These are phyloP conservation scores for Talaromyces verruculosus DNA, from an alignment of 2,329 filamentous ascomycete genomes.

Conservation along the genomic window DNA sequence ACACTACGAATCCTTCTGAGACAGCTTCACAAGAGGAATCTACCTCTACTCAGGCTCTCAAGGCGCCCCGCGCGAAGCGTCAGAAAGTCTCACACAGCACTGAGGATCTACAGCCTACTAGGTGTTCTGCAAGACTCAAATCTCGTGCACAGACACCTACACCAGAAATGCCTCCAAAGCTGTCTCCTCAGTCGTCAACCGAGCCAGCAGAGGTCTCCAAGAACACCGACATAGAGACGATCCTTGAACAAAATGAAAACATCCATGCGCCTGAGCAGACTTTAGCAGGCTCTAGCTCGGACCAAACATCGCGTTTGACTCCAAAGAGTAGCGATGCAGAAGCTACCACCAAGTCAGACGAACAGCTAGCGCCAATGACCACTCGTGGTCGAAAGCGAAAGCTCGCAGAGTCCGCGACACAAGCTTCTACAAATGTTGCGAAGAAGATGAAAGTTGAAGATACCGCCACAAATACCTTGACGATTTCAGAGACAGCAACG, in stretches of 20 bases:
- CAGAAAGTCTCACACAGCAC: constrained; percentile 30
- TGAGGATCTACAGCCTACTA: constrained; percentile 36
- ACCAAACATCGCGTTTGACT: constrained; percentile 1
- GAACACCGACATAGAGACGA: not conserved
- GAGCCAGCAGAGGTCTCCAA: not conserved
- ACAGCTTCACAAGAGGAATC: not conserved
- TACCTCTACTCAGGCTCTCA: constrained; percentile 24
- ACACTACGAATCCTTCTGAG: not conserved
- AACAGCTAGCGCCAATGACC: not conserved
- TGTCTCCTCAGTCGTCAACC: constrained; percentile 10
- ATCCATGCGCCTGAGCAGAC: not conserved
- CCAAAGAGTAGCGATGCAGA: constrained; percentile 4
- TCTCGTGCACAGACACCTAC: constrained; percentile 25
- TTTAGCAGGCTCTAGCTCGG: not conserved
- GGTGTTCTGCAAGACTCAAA: constrained; percentile 38
- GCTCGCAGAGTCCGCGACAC: constrained; percentile 4
- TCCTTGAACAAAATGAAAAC: not conserved
- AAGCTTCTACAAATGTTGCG: constrained; percentile 3
- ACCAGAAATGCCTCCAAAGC: constrained; percentile 14
- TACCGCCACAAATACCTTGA: not conserved
- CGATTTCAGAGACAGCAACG: not conserved
- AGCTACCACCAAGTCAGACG: not conserved
- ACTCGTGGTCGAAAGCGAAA: constrained; percentile 20
- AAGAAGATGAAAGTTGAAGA: constrained; percentile 36
- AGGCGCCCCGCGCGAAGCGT: constrained; percentile 37